phyloP scores from a whole-genome alignment of 306 rosid species.

The Myrica gale region DNA sequence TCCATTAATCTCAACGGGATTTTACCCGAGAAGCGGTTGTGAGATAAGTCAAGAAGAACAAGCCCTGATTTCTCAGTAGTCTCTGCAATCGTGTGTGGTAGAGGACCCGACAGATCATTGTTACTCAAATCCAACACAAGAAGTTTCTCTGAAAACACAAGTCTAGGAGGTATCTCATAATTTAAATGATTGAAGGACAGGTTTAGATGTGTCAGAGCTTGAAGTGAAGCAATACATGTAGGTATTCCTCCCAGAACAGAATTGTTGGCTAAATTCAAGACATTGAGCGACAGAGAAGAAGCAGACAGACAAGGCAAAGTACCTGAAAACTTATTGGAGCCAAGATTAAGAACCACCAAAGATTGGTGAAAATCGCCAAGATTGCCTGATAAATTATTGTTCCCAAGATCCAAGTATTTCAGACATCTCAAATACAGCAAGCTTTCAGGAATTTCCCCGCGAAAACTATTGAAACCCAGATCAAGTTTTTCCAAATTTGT shows the following conservation, averaged over 20 bases:
- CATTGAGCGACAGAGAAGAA: slow-evolving; percentile 56
- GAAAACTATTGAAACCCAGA: slow-evolving; percentile 58
- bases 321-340: slow-evolving; percentile 80
- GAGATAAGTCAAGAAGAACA: slow-evolving; percentile 90
- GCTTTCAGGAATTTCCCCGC: slow-evolving; percentile 70
- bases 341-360: slow-evolving; percentile 71
- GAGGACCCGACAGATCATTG: slow-evolving; percentile 79
- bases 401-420: slow-evolving; percentile 68
- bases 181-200: slow-evolving; percentile 74
- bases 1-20: slow-evolving; percentile 89
- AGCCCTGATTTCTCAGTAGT: slow-evolving; percentile 87
- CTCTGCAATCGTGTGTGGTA: slow-evolving; percentile 74
- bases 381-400: slow-evolving; percentile 57
- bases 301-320: slow-evolving; percentile 90
- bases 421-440: slow-evolving; percentile 59
- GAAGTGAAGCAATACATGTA: slow-evolving; percentile 76
- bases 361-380: slow-evolving; percentile 69
- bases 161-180: slow-evolving; percentile 74
- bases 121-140: slow-evolving; percentile 90
- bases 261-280: slow-evolving; percentile 77
- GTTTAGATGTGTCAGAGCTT: slow-evolving; percentile 68
- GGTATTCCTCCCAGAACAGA: slow-evolving; percentile 83
- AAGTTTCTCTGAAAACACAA: slow-evolving; percentile 80
- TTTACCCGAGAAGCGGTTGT: slow-evolving; percentile 81
- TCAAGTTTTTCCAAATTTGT: slow-evolving; percentile 58